Evolutionary conservation across 371 early-diverging fungal species (phyloP), one percentile per base, ranked within the genome.

Genomic region (Saksenaea oblongispora): DNA sequence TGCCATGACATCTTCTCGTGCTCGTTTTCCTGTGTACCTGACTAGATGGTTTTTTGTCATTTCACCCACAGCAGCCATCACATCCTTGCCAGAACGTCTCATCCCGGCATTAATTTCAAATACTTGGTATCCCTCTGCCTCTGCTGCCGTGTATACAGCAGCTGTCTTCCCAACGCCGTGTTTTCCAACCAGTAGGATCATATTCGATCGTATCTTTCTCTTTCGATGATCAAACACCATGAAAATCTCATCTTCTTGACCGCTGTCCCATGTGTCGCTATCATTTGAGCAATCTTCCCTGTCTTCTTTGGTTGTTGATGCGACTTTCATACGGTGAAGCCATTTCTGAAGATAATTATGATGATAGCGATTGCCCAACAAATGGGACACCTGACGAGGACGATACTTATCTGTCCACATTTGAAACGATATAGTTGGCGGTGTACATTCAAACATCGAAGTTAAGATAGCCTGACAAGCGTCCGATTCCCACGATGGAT

Each of bases 101-200:
- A 78, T 71, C 2, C 92, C 90, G 0, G 91, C 74, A 61, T 91
- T 80, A 0, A 94, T 81, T 63, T 95, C 95, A 66, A 92, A 82
- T 9, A 94, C 87, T 26, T 89, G 81, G 39, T 87, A 94, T 0
- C 87, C 91, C 22, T 78, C 70, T 63, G 91, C 87, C 11, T 79
- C 82, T 3, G 94, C 94, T 15, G 83, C 87, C 0, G 93, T 91
- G 59, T 88, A 86, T 0, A 94, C 91, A 0, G 87, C 71, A 1
- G 93, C 87, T 0, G 94, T 91, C 61, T 94, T 93, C 34, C 95
- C 90, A 56, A 84, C 76, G 3, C 94, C 93, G 11, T 82, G 66
- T 0, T 90, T 87, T 0, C 95, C 95, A 2, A 84, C 73, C 4
- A 95, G 58, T 10, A 93, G 65, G 15, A 89, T 74, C 31, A 89